Evolutionary conservation across 108 stramenopile genomes (phyloP).

Genomic region (Licmophora abbreviata): DNA sequence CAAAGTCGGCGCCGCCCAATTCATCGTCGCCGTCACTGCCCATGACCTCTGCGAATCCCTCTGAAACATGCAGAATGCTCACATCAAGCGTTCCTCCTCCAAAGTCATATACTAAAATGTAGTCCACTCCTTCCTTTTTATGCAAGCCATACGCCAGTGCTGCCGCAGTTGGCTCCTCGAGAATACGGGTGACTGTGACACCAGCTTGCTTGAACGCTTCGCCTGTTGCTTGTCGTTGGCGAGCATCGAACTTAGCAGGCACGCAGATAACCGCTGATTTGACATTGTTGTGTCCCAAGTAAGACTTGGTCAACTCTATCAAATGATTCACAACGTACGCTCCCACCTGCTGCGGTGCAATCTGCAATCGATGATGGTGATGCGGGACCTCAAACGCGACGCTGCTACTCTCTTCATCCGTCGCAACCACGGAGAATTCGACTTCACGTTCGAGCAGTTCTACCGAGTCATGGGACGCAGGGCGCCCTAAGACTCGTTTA

Average conservation of each 20-base stretch:
- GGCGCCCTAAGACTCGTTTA: slow-evolving; percentile 71
- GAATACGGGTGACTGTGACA: slow-evolving; percentile 69
- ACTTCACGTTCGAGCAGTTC: slow-evolving; percentile 51
- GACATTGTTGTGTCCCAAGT: slow-evolving; percentile 87
- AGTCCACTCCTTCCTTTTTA: slow-evolving; percentile 86
- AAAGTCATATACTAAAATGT: slow-evolving; percentile 97
- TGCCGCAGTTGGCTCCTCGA: slow-evolving; percentile 94
- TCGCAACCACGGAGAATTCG: slow-evolving; percentile 43
- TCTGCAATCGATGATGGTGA: slow-evolving; percentile 10
- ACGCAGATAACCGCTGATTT: slow-evolving; percentile 91
- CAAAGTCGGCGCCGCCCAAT: slow-evolving; percentile 87
- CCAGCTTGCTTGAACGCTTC: slow-evolving; percentile 78
- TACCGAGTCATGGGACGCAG: slow-evolving; percentile 39
- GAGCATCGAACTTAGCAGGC: slow-evolving; percentile 89
- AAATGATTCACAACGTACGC: slow-evolving; percentile 72
- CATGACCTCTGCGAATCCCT: slow-evolving; percentile 90
- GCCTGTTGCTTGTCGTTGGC: slow-evolving; percentile 76
- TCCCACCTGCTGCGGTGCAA: slow-evolving; percentile 72
- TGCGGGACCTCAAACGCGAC: slow-evolving; percentile 34
- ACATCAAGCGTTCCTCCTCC: slow-evolving; percentile 97
- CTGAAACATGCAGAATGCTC: slow-evolving; percentile 85
- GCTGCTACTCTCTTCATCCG: slow-evolving; percentile 1
- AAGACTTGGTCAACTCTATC: slow-evolving; percentile 44
- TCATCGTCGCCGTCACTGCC: slow-evolving; percentile 89
- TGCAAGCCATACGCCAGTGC: slow-evolving; percentile 95